Evolutionary conservation across 768 basidiomycete genomes (phyloP).

Genomic region (Agrocybe pediades): DNA sequence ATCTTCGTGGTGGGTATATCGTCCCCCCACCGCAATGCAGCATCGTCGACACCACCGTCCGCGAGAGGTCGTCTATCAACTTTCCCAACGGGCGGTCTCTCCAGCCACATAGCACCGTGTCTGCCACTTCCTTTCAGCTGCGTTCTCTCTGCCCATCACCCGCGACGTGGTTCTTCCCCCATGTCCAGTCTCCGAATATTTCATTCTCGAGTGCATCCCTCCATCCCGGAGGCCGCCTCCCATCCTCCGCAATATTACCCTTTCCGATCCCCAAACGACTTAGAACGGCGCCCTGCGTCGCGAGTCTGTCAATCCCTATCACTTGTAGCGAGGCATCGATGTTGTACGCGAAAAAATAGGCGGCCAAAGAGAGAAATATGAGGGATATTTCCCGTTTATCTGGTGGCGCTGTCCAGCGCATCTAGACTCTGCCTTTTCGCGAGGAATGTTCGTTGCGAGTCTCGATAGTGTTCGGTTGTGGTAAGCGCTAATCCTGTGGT

Average conservation of each 20-base stretch:
- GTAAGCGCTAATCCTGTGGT: too few relatives aligned
- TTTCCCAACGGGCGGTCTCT: constrained; percentile 26
- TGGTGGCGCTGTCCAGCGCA: constrained; percentile 68
- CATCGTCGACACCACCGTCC: constrained; percentile 48
- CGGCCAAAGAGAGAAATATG: constrained; percentile 61
- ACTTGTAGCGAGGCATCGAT: constrained; percentile 63
- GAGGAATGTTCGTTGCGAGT: too few relatives aligned
- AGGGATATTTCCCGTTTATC: constrained; percentile 75
- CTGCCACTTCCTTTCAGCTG: constrained; percentile 41
- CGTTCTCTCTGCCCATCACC: constrained; percentile 54
- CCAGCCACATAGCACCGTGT: constrained; percentile 48
- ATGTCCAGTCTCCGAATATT: constrained; percentile 70
- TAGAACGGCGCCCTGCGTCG: constrained; percentile 38
- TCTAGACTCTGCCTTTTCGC: constrained; percentile 29
- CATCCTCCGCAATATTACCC: constrained; percentile 42
- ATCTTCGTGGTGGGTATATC: constrained; percentile 58
- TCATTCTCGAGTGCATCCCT: constrained; percentile 58
- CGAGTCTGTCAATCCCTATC: constrained; percentile 45
- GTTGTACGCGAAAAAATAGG: constrained; percentile 76
- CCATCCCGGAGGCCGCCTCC: constrained; percentile 52
- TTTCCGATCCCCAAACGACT: constrained; percentile 40
- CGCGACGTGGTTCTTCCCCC: constrained; percentile 62
- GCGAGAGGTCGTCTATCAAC: constrained; percentile 29
- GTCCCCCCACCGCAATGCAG: constrained; percentile 56
- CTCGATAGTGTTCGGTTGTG: too few relatives aligned